Base-by-base conservation (phyloP, 768 basidiomycete species). In the Hysterangium stoloniferum region DNA sequence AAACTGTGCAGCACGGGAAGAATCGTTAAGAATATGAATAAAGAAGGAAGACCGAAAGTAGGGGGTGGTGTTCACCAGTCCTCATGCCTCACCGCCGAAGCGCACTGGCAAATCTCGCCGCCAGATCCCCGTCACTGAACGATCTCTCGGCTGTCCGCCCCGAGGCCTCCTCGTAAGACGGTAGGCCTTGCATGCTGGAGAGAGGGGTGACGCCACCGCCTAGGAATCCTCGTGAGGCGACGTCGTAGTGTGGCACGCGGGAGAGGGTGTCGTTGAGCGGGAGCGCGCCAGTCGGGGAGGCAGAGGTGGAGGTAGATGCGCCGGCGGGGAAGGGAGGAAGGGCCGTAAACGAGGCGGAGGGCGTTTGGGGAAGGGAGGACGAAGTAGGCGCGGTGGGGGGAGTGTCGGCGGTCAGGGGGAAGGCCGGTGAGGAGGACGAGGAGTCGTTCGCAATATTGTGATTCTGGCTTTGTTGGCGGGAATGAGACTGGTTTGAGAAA, bases 201-300 rank as follows among this genome's bases (percentile, higher is more conserved):
- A 92, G 65, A 13, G 95, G 92, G 8, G 86, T 82, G n/a, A 94
- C 83, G 4, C 93, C 92, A 4, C 76, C 78, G 6, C 93, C 93
- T 24, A 94, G 74, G 66, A 94, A 95, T 5, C 92, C 93, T 12
- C 85, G 72, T 54, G 84, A 80, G 2, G 94, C 90, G 40, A 88
- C 75, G 17, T 75, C 75, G 64, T 98, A 98, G 57, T 87, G 80
- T 1, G 95, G 95, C 15, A 96, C 87, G 70, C 75, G 79, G 56
- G 76, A 86, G 59, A 79, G 82, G 41, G 79, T 78, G 19, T 81
- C 74, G 56, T 79, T 78, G 52, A 84, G 68, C 55, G 38, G 29
- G 19, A 35, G 28, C 29, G 15, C 27, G 24, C 11, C 32, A 22
- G 40, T 27, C 32, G 22, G 15, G 6, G 48, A 17, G 15, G 29